Evolutionary conservation across 768 basidiomycete species (phyloP).

Genomic region (Lactarius pseudohatsudake): DNA sequence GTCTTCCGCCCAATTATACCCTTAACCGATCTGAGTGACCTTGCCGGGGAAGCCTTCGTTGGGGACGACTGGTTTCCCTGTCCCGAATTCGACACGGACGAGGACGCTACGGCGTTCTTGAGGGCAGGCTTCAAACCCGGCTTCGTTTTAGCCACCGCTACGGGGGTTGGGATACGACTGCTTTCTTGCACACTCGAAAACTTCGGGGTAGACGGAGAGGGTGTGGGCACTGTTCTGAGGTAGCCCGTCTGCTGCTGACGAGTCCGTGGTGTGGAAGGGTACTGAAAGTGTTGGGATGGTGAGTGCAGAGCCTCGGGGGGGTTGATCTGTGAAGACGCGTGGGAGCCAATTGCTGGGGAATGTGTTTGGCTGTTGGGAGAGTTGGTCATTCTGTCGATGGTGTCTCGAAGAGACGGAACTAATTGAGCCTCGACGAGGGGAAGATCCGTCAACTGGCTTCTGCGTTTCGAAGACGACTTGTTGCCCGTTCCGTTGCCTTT

Average conservation of each 20-base stretch:
- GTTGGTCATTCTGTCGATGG: conserved; percentile 69
- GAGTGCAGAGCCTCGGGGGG: conserved; percentile 1
- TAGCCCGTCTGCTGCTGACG: conserved; percentile 17
- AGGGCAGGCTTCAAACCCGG: conserved; percentile 26
- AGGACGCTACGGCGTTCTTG: conserved; percentile 17
- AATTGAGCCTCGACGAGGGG: conserved; percentile 64
- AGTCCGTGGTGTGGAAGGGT: conserved; percentile 18
- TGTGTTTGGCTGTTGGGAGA: conserved; percentile 24
- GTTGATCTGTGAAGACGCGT: background rate
- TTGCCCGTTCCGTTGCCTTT: conserved; percentile 11
- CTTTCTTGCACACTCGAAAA: conserved; percentile 3
- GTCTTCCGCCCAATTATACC: conserved; percentile 26
- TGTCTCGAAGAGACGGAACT: conserved; percentile 69
- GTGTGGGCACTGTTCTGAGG: background rate
- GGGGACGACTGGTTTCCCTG: conserved; percentile 17
- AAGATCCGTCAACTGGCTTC: conserved; percentile 50
- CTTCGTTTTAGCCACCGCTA: conserved; percentile 16
- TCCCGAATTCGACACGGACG: background rate
- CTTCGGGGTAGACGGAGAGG: conserved; percentile 5
- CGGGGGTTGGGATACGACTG: conserved; percentile 25
- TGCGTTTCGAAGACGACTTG: conserved; percentile 32
- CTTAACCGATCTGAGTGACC: conserved; percentile 24
- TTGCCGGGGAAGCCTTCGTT: conserved; percentile 27
- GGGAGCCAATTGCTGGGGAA: conserved; percentile 1
- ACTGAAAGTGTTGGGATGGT: conserved; percentile 10